Base-by-base conservation (phyloP, 2,329 filamentous ascomycete species). In the Stromatinia cepivora region DNA sequence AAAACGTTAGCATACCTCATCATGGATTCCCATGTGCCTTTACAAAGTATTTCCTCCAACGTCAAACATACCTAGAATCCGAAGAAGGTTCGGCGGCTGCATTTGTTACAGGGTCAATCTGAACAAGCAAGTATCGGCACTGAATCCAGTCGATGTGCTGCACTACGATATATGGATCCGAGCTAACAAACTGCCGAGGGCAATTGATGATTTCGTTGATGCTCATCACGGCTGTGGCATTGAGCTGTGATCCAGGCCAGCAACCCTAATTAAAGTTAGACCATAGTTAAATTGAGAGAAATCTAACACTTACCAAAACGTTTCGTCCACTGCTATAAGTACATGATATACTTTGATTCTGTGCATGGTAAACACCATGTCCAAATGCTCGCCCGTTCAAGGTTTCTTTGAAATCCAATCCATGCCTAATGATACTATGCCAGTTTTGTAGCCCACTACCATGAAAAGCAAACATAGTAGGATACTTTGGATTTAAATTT, bases 391-490 rank as follows among this genome's bases (percentile, higher is more conserved):
- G 87, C 0, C 93, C 94, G 77, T 94, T 81, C 0, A 78, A 54
- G 0, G 81, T 80, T 0, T 85, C 79, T 6, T 87, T 85, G 80
- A 89, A 97, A 77, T 97, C 87, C 8, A 97, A 82, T 0, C 94
- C 93, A 70, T 90, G 87, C 45, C 93, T 88, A 72, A 97, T 88
- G 75, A 97, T 97, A 75, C 90, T 91, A 79, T 97, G 94, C 94
- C 94, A 97, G 75, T 97, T 97, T 4, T 79, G 73, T 4, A 97
- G 72, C 0, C 81, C 78, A 75, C 92, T 96, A 8, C 93, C 94
- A 78, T 97, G 94, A 89, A 91, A 97, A 0, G 92, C 92, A 75
- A 97, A 93, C 1, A 97, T 79, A 0, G 92, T 94, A 0, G 91
- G 90, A 73, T 87, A 82, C 70, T 79, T 73, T 58, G 82, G 73